Evolutionary conservation across 768 basidiomycete species (phyloP).

Genomic region (Boletus coccyginus): DNA sequence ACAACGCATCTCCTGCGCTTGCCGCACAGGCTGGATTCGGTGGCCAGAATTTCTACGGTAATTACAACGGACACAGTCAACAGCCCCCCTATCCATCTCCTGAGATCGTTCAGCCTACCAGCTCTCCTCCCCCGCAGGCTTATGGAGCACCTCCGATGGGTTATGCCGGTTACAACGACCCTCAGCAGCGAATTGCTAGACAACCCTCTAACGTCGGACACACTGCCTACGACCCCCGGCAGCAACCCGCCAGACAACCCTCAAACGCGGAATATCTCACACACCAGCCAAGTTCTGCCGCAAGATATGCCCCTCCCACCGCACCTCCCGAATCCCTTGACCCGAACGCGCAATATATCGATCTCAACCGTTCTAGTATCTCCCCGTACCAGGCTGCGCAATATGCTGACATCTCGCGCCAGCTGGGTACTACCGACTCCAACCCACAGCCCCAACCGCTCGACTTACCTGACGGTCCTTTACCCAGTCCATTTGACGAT

Average conservation of each 20-base stretch:
- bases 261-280: constrained; percentile 23
- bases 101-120: constrained; percentile 13
- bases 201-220: constrained; percentile 19
- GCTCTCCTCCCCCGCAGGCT: constrained; percentile 19
- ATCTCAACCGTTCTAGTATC: constrained; percentile 65
- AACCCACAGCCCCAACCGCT: constrained; percentile 9
- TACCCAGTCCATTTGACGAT: constrained; percentile 32
- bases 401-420: constrained; percentile 67
- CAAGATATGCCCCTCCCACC: constrained; percentile 9
- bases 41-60: constrained; percentile 26
- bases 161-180: constrained; percentile 26
- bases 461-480: constrained; percentile 19
- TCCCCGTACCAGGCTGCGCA: constrained; percentile 75
- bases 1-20: constrained; percentile 32
- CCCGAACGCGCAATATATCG: constrained; percentile 49
- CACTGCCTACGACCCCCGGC: constrained; percentile 25
- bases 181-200: constrained; percentile 22
- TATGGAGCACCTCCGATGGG: constrained; percentile 22
- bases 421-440: constrained; percentile 39
- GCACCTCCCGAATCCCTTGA: constrained; percentile 17
- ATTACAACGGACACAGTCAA: constrained; percentile 25
- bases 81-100: constrained; percentile 14
- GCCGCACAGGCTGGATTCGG: constrained; percentile 16
- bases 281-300: constrained; percentile 16
- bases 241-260: constrained; percentile 26